Conservation (phyloP, 2,329 filamentous ascomycete genomes). For the Pyrenophora teres region DNA sequence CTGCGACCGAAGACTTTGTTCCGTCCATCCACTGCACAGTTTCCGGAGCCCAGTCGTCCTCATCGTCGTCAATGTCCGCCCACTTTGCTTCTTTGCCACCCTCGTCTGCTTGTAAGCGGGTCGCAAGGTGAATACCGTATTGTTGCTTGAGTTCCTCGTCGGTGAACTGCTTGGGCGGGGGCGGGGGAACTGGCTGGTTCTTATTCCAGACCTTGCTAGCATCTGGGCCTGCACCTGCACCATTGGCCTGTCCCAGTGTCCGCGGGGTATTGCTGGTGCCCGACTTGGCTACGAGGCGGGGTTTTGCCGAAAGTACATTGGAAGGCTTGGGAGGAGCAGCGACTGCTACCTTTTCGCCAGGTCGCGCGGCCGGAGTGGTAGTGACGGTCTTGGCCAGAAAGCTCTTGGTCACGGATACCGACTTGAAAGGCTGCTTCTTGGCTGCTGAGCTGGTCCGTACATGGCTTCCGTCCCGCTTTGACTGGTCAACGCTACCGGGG, state of each 20-base stretch:
- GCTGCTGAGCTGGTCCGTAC: constrained; percentile 59
- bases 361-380: constrained; percentile 57
- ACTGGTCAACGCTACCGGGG: constrained; percentile 56
- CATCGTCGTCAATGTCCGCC: constrained; percentile 88
- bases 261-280: constrained; percentile 63
- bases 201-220: constrained; percentile 84
- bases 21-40: constrained; percentile 88
- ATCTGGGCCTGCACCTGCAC: constrained; percentile 67
- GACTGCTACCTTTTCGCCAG: constrained; percentile 59
- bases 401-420: constrained; percentile 82
- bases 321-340: constrained; percentile 51
- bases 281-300: constrained; percentile 76
- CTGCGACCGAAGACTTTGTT: constrained; percentile 76
- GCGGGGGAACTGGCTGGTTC: constrained; percentile 74
- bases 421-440: constrained; percentile 82
- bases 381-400: constrained; percentile 75
- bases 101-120: constrained; percentile 76
- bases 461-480: constrained; percentile 64
- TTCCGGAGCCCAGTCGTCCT: constrained; percentile 85
- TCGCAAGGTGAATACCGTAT: constrained; percentile 84
- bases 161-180: constrained; percentile 79
- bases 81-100: constrained; percentile 76
- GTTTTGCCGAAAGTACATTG: constrained; percentile 62
- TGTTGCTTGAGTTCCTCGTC: constrained; percentile 84
- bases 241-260: constrained; percentile 61